phyloP scores from a whole-genome alignment of 306 rosid species.

The Amphicarpaea edgeworthii region DNA sequence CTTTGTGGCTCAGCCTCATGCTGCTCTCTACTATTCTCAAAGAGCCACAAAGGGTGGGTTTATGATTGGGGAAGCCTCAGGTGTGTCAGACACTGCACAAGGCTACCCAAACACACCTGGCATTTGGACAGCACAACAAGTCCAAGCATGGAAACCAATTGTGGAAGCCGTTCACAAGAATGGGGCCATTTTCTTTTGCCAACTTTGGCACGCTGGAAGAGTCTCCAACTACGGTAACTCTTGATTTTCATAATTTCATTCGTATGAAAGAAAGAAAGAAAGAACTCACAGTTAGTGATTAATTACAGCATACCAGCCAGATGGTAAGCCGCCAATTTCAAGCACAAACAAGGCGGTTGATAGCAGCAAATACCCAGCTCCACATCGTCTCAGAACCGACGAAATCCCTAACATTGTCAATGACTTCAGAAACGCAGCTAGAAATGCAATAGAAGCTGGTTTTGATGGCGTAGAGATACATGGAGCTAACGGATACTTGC shows the following conservation, averaged over 20 bases:
- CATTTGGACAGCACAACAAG: conserved; percentile 58
- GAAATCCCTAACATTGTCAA: conserved; percentile 50
- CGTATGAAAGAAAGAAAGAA: too few species aligned
- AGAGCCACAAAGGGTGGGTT: conserved; percentile 57
- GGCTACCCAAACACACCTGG: conserved; percentile 66
- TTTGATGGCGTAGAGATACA: conserved; percentile 70
- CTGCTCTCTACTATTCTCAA: conserved; percentile 59
- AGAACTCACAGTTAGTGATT: too few species aligned
- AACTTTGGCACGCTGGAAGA: conserved; percentile 69
- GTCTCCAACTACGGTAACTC: conserved; percentile 50
- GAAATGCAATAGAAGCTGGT: conserved; percentile 54
- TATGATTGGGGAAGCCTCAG: conserved; percentile 62
- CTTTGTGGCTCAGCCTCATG: conserved; percentile 58
- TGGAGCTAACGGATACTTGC: conserved; percentile 62
- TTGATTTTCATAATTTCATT: too few species aligned
- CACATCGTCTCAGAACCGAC: conserved; percentile 46
- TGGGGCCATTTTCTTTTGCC: conserved; percentile 65
- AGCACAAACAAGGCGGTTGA: conserved; percentile 50
- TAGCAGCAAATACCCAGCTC: conserved; percentile 42
- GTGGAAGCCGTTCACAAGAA: conserved; percentile 62
- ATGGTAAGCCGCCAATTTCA: conserved; percentile 53
- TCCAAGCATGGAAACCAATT: conserved; percentile 66
- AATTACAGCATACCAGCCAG: conserved; percentile 53
- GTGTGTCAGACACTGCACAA: conserved; percentile 60
- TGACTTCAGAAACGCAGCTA: conserved; percentile 54